Evolutionary conservation across 495 filamentous ascomycete species (phyloP).

Genomic region (Sordaria brevicollis): DNA sequence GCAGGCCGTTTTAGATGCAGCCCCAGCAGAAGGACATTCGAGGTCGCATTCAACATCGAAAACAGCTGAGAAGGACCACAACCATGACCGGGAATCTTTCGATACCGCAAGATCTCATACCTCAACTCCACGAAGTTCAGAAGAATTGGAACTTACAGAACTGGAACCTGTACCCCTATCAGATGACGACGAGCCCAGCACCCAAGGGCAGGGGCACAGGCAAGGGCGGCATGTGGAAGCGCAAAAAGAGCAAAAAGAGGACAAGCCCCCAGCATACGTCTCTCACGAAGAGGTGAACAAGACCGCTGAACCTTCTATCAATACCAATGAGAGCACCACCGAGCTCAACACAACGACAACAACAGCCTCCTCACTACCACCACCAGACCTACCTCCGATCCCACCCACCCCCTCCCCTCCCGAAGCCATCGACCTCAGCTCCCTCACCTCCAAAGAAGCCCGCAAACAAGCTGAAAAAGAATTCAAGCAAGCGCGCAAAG

Average conservation of each 20-base stretch:
- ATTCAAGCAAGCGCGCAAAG: slow-evolving; percentile 44
- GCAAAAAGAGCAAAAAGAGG: too few species aligned
- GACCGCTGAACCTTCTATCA: not conserved
- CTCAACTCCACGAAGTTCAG: not conserved
- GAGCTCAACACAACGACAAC: not conserved
- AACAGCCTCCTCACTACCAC: not conserved
- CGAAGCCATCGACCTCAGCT: slow-evolving; percentile 34
- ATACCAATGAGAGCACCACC: too few species aligned
- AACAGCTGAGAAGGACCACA: not conserved
- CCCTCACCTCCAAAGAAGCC: slow-evolving; percentile 47
- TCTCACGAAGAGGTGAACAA: not conserved
- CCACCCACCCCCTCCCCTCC: slow-evolving; percentile 33
- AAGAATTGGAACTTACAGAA: not conserved
- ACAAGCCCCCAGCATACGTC: not conserved
- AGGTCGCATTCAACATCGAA: not conserved
- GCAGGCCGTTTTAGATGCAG: not conserved
- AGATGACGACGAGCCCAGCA: not conserved
- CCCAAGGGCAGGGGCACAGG: not conserved
- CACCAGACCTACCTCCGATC: slow-evolving; percentile 27
- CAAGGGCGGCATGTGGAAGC: too few species aligned
- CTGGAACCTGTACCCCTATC: not conserved
- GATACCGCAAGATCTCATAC: slow-evolving; percentile 19
- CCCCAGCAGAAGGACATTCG: not conserved
- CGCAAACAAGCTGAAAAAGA: slow-evolving; percentile 58
- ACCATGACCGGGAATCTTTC: slow-evolving; percentile 7